Evolutionary conservation across 1,284 basidiomycete species (phyloP), one percentile per base, ranked within the genome.

Genomic region (Somion occarium): DNA sequence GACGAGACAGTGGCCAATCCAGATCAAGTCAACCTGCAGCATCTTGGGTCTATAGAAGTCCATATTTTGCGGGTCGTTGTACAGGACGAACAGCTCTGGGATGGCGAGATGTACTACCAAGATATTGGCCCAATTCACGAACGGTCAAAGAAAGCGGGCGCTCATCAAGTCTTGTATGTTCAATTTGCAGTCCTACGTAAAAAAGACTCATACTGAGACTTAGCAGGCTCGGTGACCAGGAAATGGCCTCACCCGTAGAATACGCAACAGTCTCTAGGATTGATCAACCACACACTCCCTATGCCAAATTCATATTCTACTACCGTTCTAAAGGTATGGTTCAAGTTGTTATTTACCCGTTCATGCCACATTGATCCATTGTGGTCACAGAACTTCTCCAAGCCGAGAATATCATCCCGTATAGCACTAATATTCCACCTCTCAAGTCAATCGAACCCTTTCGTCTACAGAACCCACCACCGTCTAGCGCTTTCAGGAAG

Each of bases 111-210:
- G 27, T 12, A 15, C 5, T 48, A 48, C 37, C 4, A 19, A 9
- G 47, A 48, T 5, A 34, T 38, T 39, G 47, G 47, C 7, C 47
- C 47, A n/a, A 48, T 48, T 5, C 47, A 34, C n/a, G 47, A 48
- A 27, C 37, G 34, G 37, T 39, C 37, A n/a, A 48, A 48, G 47
- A 48, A 48, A 23, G 38, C 38, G 5, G 47, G 47, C 5, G 15
- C 18, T 41, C 47, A 48, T 27, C 47, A 48, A 41, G 47, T 48
- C n/a, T 38, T 27, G 47, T 48, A 39, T 5, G 47, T 41, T 5
- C 47, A n/a, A 5, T 41, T 44, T 22, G 15, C 13, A 5, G 15
- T 26, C 15, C 9, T 7, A 12, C 22, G 9, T 18, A 11, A 44
- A 7, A 18, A 9, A 18, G 5, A 9, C 39, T 41, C 43, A 5